A percentile compares a stretch with the other conserved stretches of the same genome.
phyloP scores from a whole-genome alignment of 2,329 filamentous ascomycete genomes.

The Sarocladium strictum region DNA sequence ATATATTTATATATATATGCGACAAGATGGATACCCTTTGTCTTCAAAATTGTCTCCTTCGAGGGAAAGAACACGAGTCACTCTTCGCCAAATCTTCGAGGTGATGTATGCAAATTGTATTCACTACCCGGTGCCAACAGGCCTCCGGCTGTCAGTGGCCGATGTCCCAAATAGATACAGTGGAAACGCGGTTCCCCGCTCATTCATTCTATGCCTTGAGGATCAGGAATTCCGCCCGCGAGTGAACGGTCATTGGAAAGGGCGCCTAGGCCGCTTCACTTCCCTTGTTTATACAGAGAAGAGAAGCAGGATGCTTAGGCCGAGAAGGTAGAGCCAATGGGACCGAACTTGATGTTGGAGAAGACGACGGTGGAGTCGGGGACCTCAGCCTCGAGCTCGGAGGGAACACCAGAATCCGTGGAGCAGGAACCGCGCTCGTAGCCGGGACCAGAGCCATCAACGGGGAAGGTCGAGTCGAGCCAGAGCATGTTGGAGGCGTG shows the following conservation, averaged over 20 bases:
- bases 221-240: not conserved
- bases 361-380: conserved; percentile 47
- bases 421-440: conserved; percentile 48
- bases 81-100: not conserved
- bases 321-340: conserved; percentile 47
- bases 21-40: conserved; percentile 6
- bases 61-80: not conserved
- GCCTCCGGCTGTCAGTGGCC: not conserved
- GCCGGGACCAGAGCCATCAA: conserved; percentile 37
- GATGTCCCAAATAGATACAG: not conserved
- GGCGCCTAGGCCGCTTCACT: not conserved
- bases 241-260: too few species aligned
- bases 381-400: conserved; percentile 37
- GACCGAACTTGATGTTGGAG: conserved; percentile 54
- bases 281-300: conserved; percentile 3
- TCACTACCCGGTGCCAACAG: not conserved
- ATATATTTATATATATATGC: not conserved
- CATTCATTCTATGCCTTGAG: not conserved
- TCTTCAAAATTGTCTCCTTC: not conserved
- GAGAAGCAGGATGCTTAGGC: too few species aligned
- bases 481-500: conserved; percentile 66
- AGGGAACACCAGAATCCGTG: conserved; percentile 44
- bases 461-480: conserved; percentile 64
- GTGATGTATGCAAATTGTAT: not conserved
- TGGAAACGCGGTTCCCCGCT: not conserved